Conservation (phyloP, 345 rosid species). For the Syzygium jambos region DNA sequence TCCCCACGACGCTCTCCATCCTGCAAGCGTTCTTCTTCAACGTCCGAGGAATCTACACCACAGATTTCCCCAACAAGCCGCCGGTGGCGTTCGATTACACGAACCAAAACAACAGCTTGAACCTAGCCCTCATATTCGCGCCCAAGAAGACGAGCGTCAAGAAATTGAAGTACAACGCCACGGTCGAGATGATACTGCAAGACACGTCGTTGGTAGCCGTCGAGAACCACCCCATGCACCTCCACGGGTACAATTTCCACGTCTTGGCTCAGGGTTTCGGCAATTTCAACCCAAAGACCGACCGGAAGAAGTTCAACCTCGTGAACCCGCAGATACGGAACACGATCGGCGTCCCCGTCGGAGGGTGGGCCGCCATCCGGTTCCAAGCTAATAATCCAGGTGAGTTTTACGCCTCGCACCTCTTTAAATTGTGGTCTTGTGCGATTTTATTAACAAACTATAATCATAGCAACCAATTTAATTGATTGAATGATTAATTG, state of each 20-base stretch:
- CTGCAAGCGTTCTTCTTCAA: slow-evolving; percentile 54
- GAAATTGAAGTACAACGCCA: slow-evolving; percentile 56
- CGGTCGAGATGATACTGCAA: slow-evolving; percentile 69
- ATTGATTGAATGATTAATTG: neutral
- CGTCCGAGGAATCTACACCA: slow-evolving; percentile 50
- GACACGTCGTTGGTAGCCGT: slow-evolving; percentile 46
- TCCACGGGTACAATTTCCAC: slow-evolving; percentile 79
- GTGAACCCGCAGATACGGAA: slow-evolving; percentile 60
- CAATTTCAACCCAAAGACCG: slow-evolving; percentile 41
- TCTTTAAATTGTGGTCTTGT: neutral
- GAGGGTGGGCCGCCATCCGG: slow-evolving; percentile 82
- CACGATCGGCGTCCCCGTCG: slow-evolving; percentile 81
- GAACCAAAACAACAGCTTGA: slow-evolving; percentile 16
- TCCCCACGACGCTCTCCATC: slow-evolving; percentile 46
- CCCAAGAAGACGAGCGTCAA: slow-evolving; percentile 55
- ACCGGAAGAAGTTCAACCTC: slow-evolving; percentile 46
- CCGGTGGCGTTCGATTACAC: slow-evolving; percentile 61
- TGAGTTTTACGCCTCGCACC: neutral
- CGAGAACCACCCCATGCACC: slow-evolving; percentile 89
- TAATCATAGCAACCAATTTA: neutral
- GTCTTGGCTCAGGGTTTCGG: slow-evolving; percentile 95
- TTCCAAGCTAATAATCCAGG: slow-evolving; percentile 90
- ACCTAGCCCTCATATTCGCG: slow-evolving; percentile 27
- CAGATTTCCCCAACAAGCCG: slow-evolving; percentile 66
- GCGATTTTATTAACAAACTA: neutral